Base-by-base conservation (phyloP, 805 yeast species). In the Ogataea paraovalis region DNA sequence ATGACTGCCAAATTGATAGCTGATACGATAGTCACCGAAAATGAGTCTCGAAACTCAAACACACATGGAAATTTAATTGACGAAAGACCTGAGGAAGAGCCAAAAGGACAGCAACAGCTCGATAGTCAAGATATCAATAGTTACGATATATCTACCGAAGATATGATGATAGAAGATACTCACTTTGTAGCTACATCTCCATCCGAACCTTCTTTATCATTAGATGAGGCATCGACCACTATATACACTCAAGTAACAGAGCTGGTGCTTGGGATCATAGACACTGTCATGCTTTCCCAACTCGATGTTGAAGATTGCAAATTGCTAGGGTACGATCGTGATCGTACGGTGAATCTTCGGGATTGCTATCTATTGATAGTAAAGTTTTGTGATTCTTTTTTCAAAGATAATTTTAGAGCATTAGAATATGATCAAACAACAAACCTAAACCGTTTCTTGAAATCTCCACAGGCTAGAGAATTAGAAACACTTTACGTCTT, bases 311-410 rank as follows among this genome's bases (percentile, higher is more conserved):
- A 75, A 13, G 87, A 83, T 41, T 48, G 79, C 13, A 76, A 69
- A 2, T 58, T 81, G 33, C 51, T 82, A 3, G 81, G 74, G 0
- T 84, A 80, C 57, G 64, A 74, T 20, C 66, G 69, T 10, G 53
- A 63, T 14, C 32, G 57, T 2, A 52, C 78, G 1, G 37, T 34
- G 0, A 62, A 67, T 8, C 54, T 85, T n/a, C 43, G 38, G 2
- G 80, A 75, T 46, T 73, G 80, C 20, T 62, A 76, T 2, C 54
- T 62, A 1, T 62, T 68, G 4, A 59, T 86, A 13, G 64, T 66
- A 7, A 60, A 76, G 53, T 79, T 70, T 55, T 74, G 82, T 75
- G 58, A 79, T 1, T 73, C 89, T 1, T 84, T 79, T 1, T 86
- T 86, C 57, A 61, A 74, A 3, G 77, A 69, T 2, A 76, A 73